Conservation (phyloP, 202 grass and related monocot species). For the Dendrocalamus latiflorus region DNA sequence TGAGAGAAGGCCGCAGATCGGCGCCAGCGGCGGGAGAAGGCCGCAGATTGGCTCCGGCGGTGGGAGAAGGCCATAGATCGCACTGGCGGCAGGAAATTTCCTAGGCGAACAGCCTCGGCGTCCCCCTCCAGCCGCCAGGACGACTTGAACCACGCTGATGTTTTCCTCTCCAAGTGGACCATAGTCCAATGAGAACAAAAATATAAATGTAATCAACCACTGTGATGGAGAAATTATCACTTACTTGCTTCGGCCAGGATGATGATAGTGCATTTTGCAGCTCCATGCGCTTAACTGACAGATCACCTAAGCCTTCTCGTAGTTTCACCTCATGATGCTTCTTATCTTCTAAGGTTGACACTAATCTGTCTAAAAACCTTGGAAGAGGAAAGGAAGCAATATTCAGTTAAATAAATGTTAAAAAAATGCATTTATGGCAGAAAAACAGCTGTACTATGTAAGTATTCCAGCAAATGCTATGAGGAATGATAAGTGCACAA, state of each 20-base stretch:
- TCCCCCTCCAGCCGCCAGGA: too few species aligned
- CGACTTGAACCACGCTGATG: too few species aligned
- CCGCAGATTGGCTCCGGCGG: too few species aligned
- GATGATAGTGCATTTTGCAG: conserved; percentile 86
- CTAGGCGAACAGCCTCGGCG: too few species aligned
- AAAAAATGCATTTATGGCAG: neutral
- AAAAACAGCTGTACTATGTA: neutral
- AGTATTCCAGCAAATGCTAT: neutral
- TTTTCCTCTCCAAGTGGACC: neutral
- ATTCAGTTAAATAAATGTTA: conserved; percentile 2
- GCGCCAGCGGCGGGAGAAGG: too few species aligned
- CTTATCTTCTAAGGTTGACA: conserved; percentile 77
- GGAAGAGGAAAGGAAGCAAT: conserved; percentile 7
- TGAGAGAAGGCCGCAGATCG: too few species aligned
- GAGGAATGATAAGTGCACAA: neutral
- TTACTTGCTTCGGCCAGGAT: conserved; percentile 95
- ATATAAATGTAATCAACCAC: neutral
- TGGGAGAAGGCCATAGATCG: too few species aligned
- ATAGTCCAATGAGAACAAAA: too few species aligned
- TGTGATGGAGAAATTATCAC: neutral
- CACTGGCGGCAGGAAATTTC: too few species aligned
- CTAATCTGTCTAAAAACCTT: conserved; percentile 91
- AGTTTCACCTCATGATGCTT: conserved; percentile 91
- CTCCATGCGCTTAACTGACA: conserved; percentile 81
- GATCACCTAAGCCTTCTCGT: conserved; percentile 72